phyloP scores from a whole-genome alignment of 768 basidiomycete species.

The Gelatoporia subvermispora region DNA sequence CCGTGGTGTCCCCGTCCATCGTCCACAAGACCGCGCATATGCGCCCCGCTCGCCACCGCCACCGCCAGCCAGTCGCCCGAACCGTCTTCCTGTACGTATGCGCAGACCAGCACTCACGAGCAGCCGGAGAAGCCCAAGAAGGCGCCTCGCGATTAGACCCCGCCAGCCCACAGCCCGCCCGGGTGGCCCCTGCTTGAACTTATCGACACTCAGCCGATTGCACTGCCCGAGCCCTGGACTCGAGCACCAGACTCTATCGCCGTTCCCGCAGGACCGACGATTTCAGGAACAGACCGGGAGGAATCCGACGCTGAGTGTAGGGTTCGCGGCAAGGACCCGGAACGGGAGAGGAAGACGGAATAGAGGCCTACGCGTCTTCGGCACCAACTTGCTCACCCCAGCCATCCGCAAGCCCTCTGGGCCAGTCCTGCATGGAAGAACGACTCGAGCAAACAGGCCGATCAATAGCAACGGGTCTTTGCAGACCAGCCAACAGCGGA shows the following conservation, averaged over 20 bases:
- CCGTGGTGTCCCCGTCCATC: no score
- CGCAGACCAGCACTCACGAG: conserved; percentile 9
- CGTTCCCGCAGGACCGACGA: conserved; percentile 40
- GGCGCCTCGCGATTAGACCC: conserved; percentile 14
- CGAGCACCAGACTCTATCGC: conserved; percentile 59
- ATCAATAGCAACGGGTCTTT: conserved; percentile 24
- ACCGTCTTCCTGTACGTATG: conserved; percentile 15
- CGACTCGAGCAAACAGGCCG: neutral
- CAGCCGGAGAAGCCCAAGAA: neutral
- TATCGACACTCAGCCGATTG: conserved; percentile 12
- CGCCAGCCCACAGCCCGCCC: conserved; percentile 2
- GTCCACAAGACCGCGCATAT: conserved; percentile 10
- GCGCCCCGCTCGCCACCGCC: conserved; percentile 14
- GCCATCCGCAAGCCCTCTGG: no score
- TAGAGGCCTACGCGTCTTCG: neutral
- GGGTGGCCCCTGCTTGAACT: neutral
- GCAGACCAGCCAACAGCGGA: no score
- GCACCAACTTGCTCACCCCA: conserved; percentile 12
- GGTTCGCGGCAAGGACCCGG: conserved; percentile 11
- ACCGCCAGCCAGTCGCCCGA: conserved; percentile 1
- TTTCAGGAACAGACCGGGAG: conserved; percentile 25
- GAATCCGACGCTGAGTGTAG: conserved; percentile 10
- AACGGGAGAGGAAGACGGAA: conserved; percentile 9
- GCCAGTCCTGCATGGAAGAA: neutral
- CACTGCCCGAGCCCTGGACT: conserved; percentile 28